phyloP scores from a whole-genome alignment of 768 basidiomycete species.

The Trametopsis cervina region DNA sequence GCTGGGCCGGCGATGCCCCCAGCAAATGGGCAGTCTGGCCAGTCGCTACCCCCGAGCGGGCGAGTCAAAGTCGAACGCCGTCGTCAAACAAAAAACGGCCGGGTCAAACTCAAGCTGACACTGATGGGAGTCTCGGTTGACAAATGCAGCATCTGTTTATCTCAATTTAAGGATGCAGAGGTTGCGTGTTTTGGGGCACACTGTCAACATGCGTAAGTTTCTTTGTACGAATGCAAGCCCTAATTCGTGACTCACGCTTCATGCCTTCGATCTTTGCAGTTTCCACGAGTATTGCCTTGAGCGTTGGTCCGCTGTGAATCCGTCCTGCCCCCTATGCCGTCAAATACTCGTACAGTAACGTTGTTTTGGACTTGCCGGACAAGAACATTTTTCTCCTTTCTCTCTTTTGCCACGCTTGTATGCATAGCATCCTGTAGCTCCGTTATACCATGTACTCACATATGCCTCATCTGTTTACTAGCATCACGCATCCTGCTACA shows the following conservation, averaged over 20 bases:
- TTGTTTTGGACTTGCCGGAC: too few relatives aligned
- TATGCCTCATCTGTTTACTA: too few relatives aligned
- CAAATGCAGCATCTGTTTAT: slow-evolving; percentile 68
- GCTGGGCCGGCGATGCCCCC: slow-evolving; percentile 44
- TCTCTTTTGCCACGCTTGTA: too few relatives aligned
- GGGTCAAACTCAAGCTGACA: slow-evolving; percentile 62
- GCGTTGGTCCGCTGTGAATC: slow-evolving; percentile 53
- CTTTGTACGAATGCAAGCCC: slow-evolving; percentile 4
- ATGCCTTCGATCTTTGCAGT: slow-evolving; percentile 16
- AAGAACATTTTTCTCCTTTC: too few relatives aligned
- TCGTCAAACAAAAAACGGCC: slow-evolving; percentile 55
- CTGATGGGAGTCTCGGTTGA: slow-evolving; percentile 58
- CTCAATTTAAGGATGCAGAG: slow-evolving; percentile 58
- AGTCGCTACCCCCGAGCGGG: slow-evolving; percentile 16
- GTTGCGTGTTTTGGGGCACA: slow-evolving; percentile 44
- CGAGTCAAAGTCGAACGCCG: slow-evolving; percentile 49
- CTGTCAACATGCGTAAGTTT: slow-evolving; percentile 51
- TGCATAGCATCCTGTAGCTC: too few relatives aligned
- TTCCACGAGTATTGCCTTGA: slow-evolving; percentile 61
- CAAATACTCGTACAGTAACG: too few relatives aligned
- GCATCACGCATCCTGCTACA: too few relatives aligned
- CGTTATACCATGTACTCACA: too few relatives aligned
- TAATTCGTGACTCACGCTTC: not conserved
- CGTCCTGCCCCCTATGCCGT: slow-evolving; percentile 64
- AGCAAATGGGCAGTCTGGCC: slow-evolving; percentile 8